Base-by-base conservation (phyloP, 169 alveolate species). In the Plasmodium sp. region DNA sequence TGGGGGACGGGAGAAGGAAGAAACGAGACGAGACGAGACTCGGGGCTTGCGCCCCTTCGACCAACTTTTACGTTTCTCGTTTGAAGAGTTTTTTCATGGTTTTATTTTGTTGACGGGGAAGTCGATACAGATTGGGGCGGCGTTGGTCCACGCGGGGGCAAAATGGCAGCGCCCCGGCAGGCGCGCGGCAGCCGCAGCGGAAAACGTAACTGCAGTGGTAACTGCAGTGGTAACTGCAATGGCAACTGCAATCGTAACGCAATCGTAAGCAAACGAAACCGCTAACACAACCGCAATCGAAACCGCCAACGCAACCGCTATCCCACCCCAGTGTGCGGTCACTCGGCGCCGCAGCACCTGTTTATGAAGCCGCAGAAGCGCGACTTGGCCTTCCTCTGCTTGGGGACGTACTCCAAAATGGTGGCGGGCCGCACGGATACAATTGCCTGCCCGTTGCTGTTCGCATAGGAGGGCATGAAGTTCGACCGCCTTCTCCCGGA, bases 401-500 rank as follows among this genome's bases (percentile, higher is more conserved):
- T 90, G 14, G 94, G 94, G n/a, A 41, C 45, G 45, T 79, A 90
- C 41, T 90, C 94, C 72, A 90, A 67, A 67, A 90, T 90, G 48
- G 94, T 90, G 72, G 94, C 94, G 27, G 94, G 94, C 5, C 94
- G 88, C 31, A 90, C 91, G 31, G 94, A 90, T 58, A 90, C 94
- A 90, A 90, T 33, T 80, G 94, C 94, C 34, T 90, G 85, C 4
- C 94, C 94, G 72, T 90, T 90, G 67, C 94, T 90, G 48, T 90
- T 90, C 51, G 91, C 94, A 80, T 90, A 90, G 45, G 88, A 90
- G n/a, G 94, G 94, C 39, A 39, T 81, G 43, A 90, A 90, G 72
- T 62, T 90, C 36, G 56, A 45, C 72, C 82, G 80, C 3, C 41
- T 48, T 80, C 62, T 58, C n/a, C n/a, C 75, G 5, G 84, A 67